A percentile compares a stretch with the other conserved stretches of the same genome.
These are phyloP conservation scores for Aegle marmelos DNA, from an alignment of 345 rosid species.

Conservation along the genomic window DNA sequence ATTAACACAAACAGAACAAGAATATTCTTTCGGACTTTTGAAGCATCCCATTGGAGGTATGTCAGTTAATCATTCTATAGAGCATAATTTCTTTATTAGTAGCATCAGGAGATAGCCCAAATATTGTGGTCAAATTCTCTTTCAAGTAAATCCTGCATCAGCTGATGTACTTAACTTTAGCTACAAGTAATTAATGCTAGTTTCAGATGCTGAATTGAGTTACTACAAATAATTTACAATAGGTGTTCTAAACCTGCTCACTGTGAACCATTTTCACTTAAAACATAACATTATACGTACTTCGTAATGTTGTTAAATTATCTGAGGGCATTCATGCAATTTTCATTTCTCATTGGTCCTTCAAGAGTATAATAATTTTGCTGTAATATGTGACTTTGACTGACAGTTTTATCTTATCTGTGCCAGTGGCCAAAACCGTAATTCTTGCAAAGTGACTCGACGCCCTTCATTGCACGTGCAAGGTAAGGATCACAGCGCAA, in stretches of 20 bases:
- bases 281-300: background rate
- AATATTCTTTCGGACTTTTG: slow-evolving; percentile 64
- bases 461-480: slow-evolving; percentile 38
- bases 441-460: slow-evolving; percentile 56
- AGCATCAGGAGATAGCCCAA: background rate
- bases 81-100: background rate
- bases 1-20: slow-evolving; percentile 42
- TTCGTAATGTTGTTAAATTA: background rate
- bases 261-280: background rate
- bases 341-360: background rate
- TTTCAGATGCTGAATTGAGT: background rate
- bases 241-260: background rate
- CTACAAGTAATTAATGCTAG: background rate
- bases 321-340: background rate
- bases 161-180: background rate
- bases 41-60: slow-evolving; percentile 74
- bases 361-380: background rate
- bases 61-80: slow-evolving; percentile 14
- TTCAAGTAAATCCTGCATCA: background rate
- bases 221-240: background rate
- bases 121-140: background rate
- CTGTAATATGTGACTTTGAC: background rate
- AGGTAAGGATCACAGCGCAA: slow-evolving; percentile 43
- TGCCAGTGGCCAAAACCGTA: slow-evolving; percentile 39
- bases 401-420: slow-evolving; percentile 12